These are phyloP conservation scores for Lactifluus subvellereus DNA, from an alignment of 768 basidiomycete genomes.

Conservation along the genomic window DNA sequence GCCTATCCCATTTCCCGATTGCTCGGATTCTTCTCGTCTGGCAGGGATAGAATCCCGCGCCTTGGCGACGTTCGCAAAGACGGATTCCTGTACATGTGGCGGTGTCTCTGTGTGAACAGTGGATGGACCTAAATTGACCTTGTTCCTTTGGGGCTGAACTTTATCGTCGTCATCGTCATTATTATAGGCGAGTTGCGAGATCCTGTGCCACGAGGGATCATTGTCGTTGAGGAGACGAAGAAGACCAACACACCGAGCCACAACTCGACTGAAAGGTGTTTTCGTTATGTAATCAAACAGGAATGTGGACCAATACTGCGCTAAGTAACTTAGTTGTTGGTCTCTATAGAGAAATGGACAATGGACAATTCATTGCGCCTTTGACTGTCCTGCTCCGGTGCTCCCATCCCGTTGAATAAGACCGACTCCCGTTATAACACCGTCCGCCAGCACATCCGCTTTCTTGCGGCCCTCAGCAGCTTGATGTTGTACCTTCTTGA, in stretches of 20 bases:
- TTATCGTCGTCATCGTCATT: slow-evolving; percentile 23
- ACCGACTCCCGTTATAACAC: slow-evolving; percentile 70
- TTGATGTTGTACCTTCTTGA: slow-evolving; percentile 57
- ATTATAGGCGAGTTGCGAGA: slow-evolving; percentile 22
- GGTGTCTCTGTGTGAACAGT: neutral
- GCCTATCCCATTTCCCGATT: slow-evolving; percentile 9
- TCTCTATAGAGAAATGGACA: neutral
- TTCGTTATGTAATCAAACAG: slow-evolving; percentile 8
- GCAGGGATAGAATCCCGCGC: neutral
- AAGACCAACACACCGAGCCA: neutral
- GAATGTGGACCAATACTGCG: neutral
- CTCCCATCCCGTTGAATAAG: slow-evolving; percentile 51
- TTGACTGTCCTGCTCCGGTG: slow-evolving; percentile 6
- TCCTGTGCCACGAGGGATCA: slow-evolving; percentile 15
- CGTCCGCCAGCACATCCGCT: slow-evolving; percentile 65
- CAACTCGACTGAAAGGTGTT: too few relatives aligned
- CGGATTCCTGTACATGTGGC: neutral
- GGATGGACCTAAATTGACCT: neutral
- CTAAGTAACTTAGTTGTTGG: too few relatives aligned
- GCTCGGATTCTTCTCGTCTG: neutral
- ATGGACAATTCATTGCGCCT: neutral
- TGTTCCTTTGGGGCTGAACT: neutral
- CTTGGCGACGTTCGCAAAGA: neutral
- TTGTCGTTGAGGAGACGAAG: neutral
- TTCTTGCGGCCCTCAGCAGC: slow-evolving; percentile 66